Conservation (phyloP, 2,329 filamentous ascomycete species). For the Alternaria gaisen region DNA sequence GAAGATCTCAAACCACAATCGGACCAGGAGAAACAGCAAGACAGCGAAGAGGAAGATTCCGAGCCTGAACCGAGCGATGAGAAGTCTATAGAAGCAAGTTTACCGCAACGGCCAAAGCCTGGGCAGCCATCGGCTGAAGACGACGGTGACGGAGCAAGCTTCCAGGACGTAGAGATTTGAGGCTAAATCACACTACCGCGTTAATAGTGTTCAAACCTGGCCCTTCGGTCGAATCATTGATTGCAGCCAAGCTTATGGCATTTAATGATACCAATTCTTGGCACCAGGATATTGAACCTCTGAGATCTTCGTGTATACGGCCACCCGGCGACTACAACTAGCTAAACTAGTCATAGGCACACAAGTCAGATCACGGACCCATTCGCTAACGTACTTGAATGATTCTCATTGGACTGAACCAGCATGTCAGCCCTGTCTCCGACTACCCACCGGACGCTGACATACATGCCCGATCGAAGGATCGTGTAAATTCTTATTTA, state of each 20-base stretch:
- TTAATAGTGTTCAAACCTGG: background rate
- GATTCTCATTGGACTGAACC: constrained; percentile 1
- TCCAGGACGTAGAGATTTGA: constrained; percentile 46
- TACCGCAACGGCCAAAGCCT: constrained; percentile 40
- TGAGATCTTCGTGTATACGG: background rate
- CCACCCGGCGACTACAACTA: background rate
- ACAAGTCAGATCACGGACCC: background rate
- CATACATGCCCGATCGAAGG: background rate
- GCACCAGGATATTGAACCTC: background rate
- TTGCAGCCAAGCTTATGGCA: constrained; percentile 5
- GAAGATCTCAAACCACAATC: constrained; percentile 45
- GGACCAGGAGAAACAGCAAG: constrained; percentile 37
- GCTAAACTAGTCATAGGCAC: background rate
- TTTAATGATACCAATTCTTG: constrained; percentile 11
- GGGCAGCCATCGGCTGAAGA: constrained; percentile 39
- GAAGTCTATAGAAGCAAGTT: constrained; percentile 39
- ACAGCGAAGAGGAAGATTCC: constrained; percentile 36
- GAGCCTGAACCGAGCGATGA: constrained; percentile 30
- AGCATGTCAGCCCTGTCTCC: background rate
- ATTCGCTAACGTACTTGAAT: constrained; percentile 4
- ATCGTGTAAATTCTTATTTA: background rate
- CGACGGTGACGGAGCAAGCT: constrained; percentile 45
- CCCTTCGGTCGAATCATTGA: background rate
- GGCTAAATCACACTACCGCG: background rate
- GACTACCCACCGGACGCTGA: background rate